Evolutionary conservation across 2,329 filamentous ascomycete species (phyloP).

Genomic region (Diaporthe eres): DNA sequence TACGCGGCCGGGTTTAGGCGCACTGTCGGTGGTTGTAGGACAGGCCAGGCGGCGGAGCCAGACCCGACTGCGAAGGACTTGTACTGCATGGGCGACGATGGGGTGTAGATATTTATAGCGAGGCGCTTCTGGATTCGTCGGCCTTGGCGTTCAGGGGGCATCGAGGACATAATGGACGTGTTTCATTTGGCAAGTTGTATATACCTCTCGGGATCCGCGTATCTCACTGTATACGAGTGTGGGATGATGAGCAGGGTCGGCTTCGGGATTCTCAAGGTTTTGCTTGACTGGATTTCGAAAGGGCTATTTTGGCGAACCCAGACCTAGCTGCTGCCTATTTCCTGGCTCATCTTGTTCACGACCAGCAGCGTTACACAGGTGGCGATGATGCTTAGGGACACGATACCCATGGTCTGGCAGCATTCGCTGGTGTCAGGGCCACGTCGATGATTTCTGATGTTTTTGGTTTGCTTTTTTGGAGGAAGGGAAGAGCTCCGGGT

Average conservation of each 20-base stretch:
- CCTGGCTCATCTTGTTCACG: constrained; percentile 56
- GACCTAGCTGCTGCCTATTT: constrained; percentile 40
- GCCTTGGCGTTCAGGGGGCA: constrained; percentile 32
- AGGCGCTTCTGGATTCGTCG: constrained; percentile 15
- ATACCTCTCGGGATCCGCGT: constrained; percentile 4
- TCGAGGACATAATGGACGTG: neutral
- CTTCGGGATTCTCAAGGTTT: neutral
- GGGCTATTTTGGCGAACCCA: neutral
- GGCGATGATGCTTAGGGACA: constrained; percentile 74
- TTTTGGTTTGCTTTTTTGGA: too few relatives aligned
- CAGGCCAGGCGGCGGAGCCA: constrained; percentile 44
- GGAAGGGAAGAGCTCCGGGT: neutral
- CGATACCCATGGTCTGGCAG: constrained; percentile 70
- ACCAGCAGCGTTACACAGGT: constrained; percentile 76
- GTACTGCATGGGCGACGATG: constrained; percentile 70
- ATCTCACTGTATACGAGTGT: neutral
- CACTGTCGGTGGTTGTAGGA: constrained; percentile 76
- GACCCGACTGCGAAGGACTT: constrained; percentile 69
- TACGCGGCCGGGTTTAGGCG: constrained; percentile 73
- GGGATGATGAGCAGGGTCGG: neutral
- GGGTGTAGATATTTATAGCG: constrained; percentile 35
- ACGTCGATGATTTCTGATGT: neutral
- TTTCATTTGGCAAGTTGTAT: constrained; percentile 30
- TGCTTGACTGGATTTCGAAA: neutral
- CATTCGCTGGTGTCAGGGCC: constrained; percentile 2